Conservation (phyloP, 306 rosid species). For the Cajanus cajan region DNA sequence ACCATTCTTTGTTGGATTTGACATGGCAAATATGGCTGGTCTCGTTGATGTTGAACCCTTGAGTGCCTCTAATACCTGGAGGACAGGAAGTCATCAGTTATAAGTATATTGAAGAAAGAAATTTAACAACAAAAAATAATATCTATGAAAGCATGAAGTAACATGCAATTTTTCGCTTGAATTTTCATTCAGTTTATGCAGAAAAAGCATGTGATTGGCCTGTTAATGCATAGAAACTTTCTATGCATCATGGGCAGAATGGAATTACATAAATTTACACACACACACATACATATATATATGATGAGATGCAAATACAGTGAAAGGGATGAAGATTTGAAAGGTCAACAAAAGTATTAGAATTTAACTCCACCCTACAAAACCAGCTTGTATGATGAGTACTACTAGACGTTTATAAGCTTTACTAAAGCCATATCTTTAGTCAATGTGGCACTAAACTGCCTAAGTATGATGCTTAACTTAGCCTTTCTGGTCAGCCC, state of each 20-base stretch:
- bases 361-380: too few species aligned
- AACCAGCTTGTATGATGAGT: too few species aligned
- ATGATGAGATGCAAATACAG: neutral
- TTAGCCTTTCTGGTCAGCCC: too few species aligned
- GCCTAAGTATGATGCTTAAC: too few species aligned
- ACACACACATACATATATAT: neutral
- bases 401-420: too few species aligned
- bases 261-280: neutral
- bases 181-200: neutral
- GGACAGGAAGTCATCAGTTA: constrained; percentile 16
- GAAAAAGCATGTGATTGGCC: neutral
- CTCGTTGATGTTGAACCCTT: constrained; percentile 94
- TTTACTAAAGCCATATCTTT: too few species aligned
- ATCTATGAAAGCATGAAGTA: neutral
- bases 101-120: constrained; percentile 27
- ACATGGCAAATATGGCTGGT: constrained; percentile 98
- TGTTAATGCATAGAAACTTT: neutral
- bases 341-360: neutral
- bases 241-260: neutral
- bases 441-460: too few species aligned
- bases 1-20: constrained; percentile 98
- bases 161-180: neutral
- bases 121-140: neutral
- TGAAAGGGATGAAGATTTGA: neutral
- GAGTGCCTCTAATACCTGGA: constrained; percentile 88